Percentiles rank a stretch among this genome's conserved stretches.
phyloP scores from a whole-genome alignment of 768 basidiomycete species.

The Pleurotus platypus region DNA sequence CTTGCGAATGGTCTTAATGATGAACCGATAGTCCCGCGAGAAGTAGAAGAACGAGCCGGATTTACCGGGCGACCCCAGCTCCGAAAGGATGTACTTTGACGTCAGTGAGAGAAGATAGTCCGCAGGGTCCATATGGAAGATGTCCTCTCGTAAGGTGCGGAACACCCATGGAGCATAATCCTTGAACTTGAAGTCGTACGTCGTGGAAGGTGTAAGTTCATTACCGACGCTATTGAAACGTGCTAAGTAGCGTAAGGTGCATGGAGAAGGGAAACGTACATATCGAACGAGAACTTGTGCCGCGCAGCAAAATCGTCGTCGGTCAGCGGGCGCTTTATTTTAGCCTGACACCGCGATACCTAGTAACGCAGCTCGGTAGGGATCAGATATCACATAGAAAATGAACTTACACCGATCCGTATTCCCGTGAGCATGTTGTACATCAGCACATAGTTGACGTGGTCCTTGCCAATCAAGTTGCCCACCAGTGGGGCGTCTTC shows the following conservation, averaged over 20 bases:
- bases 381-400: conserved; percentile 6
- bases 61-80: conserved; percentile 97
- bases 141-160: conserved; percentile 89
- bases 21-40: conserved; percentile 97
- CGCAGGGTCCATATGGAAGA: conserved; percentile 93
- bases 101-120: conserved; percentile 97
- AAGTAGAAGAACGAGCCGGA: conserved; percentile 99
- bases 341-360: conserved; percentile 96
- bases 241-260: background rate
- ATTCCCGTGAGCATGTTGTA: conserved; percentile 99
- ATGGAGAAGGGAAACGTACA: conserved; percentile 48
- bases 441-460: conserved; percentile 99
- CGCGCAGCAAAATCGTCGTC: conserved; percentile 83
- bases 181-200: conserved; percentile 99
- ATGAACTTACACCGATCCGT: conserved; percentile 79
- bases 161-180: conserved; percentile 99
- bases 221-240: conserved; percentile 73
- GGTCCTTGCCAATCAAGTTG: conserved; percentile 96
- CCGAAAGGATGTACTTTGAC: conserved; percentile 95
- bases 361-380: conserved; percentile 25
- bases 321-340: conserved; percentile 81
- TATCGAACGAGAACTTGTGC: conserved; percentile 97
- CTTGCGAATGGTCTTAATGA: conserved; percentile 98
- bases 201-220: conserved; percentile 95
- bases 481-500: conserved; percentile 77